Conservation (phyloP, 352 stramenopile genomes). For the Nothophytophthora sp. region DNA sequence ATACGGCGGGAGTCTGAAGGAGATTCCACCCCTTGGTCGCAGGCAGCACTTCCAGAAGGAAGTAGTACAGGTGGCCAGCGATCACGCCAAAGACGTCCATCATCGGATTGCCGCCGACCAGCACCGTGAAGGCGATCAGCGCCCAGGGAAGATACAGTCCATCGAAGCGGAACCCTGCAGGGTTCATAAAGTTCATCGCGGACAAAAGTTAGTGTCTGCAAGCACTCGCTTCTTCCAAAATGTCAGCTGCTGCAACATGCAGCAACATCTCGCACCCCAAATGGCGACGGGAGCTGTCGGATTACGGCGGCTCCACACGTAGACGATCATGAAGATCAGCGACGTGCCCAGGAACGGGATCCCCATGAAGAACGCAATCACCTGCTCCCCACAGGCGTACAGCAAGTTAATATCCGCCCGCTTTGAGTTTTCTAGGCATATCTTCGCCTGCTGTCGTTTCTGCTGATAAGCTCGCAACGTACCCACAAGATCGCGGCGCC, state of each 20-base stretch:
- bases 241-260: background rate
- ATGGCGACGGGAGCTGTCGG: constrained; percentile 80
- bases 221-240: no score
- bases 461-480: no score
- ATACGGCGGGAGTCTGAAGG: constrained; percentile 78
- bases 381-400: constrained; percentile 30
- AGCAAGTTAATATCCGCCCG: no score
- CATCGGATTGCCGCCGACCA: constrained; percentile 85
- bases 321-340: constrained; percentile 92
- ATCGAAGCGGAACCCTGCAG: constrained; percentile 82
- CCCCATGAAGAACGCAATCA: constrained; percentile 84
- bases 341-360: constrained; percentile 83
- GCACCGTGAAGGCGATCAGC: constrained; percentile 87
- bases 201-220: background rate
- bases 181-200: background rate
- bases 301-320: constrained; percentile 90
- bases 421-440: no score
- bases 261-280: constrained; percentile 49
- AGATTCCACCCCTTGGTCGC: constrained; percentile 85
- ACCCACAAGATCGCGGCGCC: constrained; percentile 79
- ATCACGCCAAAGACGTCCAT: constrained; percentile 88
- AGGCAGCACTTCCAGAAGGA: constrained; percentile 85
- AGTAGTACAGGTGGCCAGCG: constrained; percentile 91
- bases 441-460: no score
- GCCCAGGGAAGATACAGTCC: constrained; percentile 89